Base-by-base conservation (phyloP, 1,284 basidiomycete genomes). In the Agroathelia rolfsii region DNA sequence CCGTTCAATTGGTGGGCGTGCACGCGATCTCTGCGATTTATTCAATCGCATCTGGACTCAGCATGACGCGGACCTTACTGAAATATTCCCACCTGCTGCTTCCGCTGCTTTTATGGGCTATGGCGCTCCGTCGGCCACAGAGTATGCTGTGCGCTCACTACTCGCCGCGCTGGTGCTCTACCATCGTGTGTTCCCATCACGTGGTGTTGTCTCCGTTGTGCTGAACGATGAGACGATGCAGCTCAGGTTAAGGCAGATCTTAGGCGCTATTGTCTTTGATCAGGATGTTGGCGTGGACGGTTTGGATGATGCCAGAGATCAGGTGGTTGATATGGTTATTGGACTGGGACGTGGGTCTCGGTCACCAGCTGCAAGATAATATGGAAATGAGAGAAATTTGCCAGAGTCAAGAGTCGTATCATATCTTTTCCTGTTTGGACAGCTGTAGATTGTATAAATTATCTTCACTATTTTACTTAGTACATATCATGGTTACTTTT, bases 241-340 rank as follows among this genome's bases (percentile, higher is more conserved):
- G 32, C 52, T 53, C 33, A 52, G 52, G 21, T 51, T 82, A 28
- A 56, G 73, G 35, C 60, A 63, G 4, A 63, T 60, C 21, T 55
- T 82, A 18, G 78, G 72, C 5, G 68, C 60, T 37, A 52, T 61
- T 15, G 75, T 72, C 41, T 82, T 82, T 50, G 78, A 81, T 32
- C 41, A 54, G 36, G 48, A 55, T 21, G 46, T 42, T 32, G 42
- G 54, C 32, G 51, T 53, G 35, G 41, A 44, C 24, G 45, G 46
- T 15, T 47, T 81, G 36, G 76, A 82, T 46, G 76, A 81, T 37
- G 77, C 77, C 24, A 64, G 73, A 38, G 80, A 83, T 51, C 56
- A 62, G 7, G 76, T 72, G 24, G 76, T 79, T 33, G 79, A 82
- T 52, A 61, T 73, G 62, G 59, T 80, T 31, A 71, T 76, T 8